phyloP scores from a whole-genome alignment of 768 basidiomycete genomes.

The Tulasnella sp. region DNA sequence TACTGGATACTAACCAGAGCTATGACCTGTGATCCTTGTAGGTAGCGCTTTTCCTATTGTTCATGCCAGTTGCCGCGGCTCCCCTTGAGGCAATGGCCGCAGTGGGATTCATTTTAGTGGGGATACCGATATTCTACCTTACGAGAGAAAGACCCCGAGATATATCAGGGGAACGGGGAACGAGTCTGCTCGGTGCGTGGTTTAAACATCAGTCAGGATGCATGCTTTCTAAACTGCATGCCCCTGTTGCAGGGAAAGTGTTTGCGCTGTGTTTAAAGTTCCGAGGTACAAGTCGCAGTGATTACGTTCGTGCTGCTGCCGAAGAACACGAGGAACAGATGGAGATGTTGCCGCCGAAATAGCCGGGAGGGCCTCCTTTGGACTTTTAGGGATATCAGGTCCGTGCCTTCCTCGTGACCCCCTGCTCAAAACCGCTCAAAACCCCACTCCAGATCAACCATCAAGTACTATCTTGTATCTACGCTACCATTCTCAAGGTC shows the following conservation, averaged over 20 bases:
- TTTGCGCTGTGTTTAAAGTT: conserved; percentile 37
- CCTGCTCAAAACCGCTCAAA: neutral
- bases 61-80: conserved; percentile 91
- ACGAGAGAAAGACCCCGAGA: conserved; percentile 37
- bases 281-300: conserved; percentile 29
- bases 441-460: neutral
- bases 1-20: neutral
- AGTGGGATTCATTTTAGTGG: conserved; percentile 69
- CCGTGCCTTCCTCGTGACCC: neutral
- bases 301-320: conserved; percentile 30
- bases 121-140: conserved; percentile 75
- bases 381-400: neutral
- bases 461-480: neutral
- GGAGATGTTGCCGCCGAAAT: conserved; percentile 48
- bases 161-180: neutral
- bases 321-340: conserved; percentile 66
- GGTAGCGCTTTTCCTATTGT: conserved; percentile 84
- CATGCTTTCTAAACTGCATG: neutral
- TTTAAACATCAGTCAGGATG: neutral
- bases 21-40: conserved; percentile 27
- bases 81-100: conserved; percentile 83
- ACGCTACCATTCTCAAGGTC: neutral
- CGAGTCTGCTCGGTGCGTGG: conserved; percentile 4
- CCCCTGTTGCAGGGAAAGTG: neutral
- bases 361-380: neutral